Percentiles rank a stretch among this genome's conserved stretches.
These are phyloP conservation scores for Trypanosomatidae sp. DNA, from an alignment of 208 protist genomes.

Conservation along the genomic window DNA sequence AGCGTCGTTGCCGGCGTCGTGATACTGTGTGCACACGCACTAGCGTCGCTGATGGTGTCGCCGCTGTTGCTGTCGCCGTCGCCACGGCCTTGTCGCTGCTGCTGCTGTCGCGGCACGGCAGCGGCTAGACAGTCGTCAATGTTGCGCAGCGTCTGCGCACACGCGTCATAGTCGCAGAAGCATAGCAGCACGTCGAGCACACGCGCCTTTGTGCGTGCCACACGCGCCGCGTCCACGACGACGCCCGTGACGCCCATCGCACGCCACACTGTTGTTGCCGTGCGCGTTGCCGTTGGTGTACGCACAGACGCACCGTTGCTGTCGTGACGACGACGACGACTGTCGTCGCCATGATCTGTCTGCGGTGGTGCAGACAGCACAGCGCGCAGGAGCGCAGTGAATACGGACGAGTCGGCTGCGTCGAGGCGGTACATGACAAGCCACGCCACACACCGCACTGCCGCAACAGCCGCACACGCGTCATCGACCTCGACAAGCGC, in stretches of 20 bases:
- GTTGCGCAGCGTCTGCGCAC: conserved; percentile 50
- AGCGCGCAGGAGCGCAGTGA: conserved; percentile 5
- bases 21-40: too few relatives aligned
- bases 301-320: too few relatives aligned
- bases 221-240: neutral
- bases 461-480: conserved; percentile 19
- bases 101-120: conserved; percentile 1
- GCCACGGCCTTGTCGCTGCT: too few relatives aligned
- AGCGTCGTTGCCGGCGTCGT: too few relatives aligned
- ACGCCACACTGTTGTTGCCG: neutral
- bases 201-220: conserved; percentile 24
- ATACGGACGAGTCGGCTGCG: conserved; percentile 21
- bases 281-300: too few relatives aligned
- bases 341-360: neutral
- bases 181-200: conserved; percentile 68
- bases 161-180: conserved; percentile 59
- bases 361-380: neutral
- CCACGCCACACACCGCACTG: conserved; percentile 37
- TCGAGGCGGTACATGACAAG: conserved; percentile 66
- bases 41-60: too few relatives aligned
- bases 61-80: too few relatives aligned
- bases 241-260: neutral
- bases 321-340: neutral
- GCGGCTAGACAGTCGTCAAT: conserved; percentile 39
- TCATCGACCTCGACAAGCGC: conserved; percentile 31